These are phyloP conservation scores for Didymella keratinophila DNA, from an alignment of 2,329 filamentous ascomycete species.

Conservation along the genomic window DNA sequence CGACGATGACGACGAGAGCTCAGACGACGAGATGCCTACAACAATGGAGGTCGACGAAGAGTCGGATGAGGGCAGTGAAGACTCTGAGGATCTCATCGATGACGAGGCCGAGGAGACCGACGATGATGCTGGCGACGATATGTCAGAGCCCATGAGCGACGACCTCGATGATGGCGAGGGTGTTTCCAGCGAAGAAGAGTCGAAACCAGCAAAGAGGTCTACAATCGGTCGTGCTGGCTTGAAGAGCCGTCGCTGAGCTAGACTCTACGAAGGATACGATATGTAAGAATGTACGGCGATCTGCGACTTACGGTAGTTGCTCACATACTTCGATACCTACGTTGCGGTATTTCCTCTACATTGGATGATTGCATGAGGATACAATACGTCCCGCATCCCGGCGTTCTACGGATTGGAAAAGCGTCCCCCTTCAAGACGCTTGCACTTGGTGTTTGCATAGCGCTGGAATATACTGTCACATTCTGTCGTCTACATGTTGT, in stretches of 20 bases:
- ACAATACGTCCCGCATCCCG: conserved; percentile 12
- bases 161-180: conserved; percentile 55
- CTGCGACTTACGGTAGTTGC: conserved; percentile 6
- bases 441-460: conserved; percentile 22
- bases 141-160: conserved; percentile 56
- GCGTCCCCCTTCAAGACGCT: conserved; percentile 18
- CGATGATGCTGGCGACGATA: conserved; percentile 56
- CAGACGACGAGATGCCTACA: conserved; percentile 66
- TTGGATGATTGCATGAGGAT: conserved; percentile 16
- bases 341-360: conserved; percentile 8
- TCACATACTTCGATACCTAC: conserved; percentile 13
- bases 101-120: conserved; percentile 61
- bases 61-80: conserved; percentile 65
- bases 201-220: conserved; percentile 45
- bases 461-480: conserved; percentile 20
- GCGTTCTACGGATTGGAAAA: conserved; percentile 20
- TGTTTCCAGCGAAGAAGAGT: conserved; percentile 54
- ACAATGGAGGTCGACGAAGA: conserved; percentile 57
- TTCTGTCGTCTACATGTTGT: conserved; percentile 7
- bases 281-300: conserved; percentile 19
- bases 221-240: conserved; percentile 44
- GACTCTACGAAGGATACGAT: conserved; percentile 11
- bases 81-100: conserved; percentile 59
- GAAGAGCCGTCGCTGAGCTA: conserved; percentile 38
- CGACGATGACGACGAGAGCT: conserved; percentile 44